These are phyloP conservation scores for Myrica gale DNA, from an alignment of 306 rosid genomes.

Conservation along the genomic window DNA sequence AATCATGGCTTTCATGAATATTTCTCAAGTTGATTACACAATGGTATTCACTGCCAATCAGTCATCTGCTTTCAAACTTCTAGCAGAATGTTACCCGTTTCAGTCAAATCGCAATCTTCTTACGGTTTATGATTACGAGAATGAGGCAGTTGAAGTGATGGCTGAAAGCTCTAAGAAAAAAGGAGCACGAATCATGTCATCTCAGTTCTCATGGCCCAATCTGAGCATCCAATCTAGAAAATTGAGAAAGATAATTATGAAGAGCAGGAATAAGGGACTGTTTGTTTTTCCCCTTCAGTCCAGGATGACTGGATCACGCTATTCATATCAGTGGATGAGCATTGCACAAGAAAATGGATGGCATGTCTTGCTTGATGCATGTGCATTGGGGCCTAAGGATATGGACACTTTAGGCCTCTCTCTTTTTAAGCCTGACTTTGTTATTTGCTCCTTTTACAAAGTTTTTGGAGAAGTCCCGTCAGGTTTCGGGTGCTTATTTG, in stretches of 20 bases:
- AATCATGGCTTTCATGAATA: constrained; percentile 73
- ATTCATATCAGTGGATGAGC: constrained; percentile 82
- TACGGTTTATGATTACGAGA: constrained; percentile 65
- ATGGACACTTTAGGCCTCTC: constrained; percentile 78
- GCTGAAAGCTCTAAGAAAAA: constrained; percentile 54
- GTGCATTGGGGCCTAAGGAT: constrained; percentile 75
- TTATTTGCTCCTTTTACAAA: constrained; percentile 71
- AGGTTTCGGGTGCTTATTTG: constrained; percentile 78
- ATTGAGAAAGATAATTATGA: constrained; percentile 47
- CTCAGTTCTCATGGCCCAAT: constrained; percentile 63
- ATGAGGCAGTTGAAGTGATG: constrained; percentile 67
- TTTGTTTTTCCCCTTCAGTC: constrained; percentile 86
- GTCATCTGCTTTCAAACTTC: constrained; percentile 63
- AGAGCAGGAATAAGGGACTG: constrained; percentile 46
- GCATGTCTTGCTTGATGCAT: constrained; percentile 72
- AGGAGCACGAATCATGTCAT: constrained; percentile 51
- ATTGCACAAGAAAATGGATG: constrained; percentile 79
- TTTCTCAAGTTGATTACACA: constrained; percentile 64
- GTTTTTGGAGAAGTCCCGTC: constrained; percentile 78
- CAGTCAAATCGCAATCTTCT: constrained; percentile 56
- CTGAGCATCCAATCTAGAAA: constrained; percentile 46
- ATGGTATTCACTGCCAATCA: constrained; percentile 75
- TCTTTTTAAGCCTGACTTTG: constrained; percentile 73
- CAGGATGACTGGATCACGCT: constrained; percentile 64
- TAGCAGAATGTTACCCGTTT: constrained; percentile 74